phyloP scores from a whole-genome alignment of 345 rosid species.

The Alliaria petiolata region DNA sequence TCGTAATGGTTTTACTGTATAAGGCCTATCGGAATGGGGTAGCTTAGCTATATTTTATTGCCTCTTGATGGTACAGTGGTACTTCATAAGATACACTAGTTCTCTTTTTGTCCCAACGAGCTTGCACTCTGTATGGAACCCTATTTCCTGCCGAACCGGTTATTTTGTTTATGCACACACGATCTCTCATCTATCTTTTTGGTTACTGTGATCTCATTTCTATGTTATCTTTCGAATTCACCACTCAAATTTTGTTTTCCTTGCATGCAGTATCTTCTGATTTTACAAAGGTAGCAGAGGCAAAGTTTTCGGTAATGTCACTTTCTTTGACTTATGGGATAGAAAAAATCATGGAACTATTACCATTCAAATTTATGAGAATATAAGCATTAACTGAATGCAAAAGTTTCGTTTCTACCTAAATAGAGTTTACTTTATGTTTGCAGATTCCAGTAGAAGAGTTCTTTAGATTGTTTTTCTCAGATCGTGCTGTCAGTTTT shows the following conservation, averaged over 20 bases:
- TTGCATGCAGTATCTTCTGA: conserved; percentile 69
- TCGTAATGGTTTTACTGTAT: neutral
- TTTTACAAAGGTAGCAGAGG: conserved; percentile 68
- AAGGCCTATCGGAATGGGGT: neutral
- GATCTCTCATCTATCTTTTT: conserved; percentile 9
- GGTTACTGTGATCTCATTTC: neutral
- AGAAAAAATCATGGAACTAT: neutral
- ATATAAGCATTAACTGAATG: neutral
- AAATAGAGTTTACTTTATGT: conserved; percentile 10
- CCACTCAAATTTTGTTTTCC: conserved; percentile 26
- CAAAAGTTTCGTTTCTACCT: neutral
- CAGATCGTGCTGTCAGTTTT: conserved; percentile 61
- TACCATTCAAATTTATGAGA: neutral
- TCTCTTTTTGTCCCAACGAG: neutral
- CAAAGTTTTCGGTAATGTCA: conserved; percentile 71
- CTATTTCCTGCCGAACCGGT: conserved; percentile 3
- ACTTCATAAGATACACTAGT: conserved; percentile 5
- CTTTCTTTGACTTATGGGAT: conserved; percentile 21
- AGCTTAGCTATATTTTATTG: neutral
- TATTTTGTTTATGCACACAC: neutral
- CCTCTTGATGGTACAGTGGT: neutral
- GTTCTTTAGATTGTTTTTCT: conserved; percentile 68
- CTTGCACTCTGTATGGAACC: conserved; percentile 15
- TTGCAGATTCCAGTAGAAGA: conserved; percentile 85
- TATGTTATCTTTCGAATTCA: neutral